Evolutionary conservation across 1,284 basidiomycete genomes (phyloP).

Genomic region (Peniophora sp.): DNA sequence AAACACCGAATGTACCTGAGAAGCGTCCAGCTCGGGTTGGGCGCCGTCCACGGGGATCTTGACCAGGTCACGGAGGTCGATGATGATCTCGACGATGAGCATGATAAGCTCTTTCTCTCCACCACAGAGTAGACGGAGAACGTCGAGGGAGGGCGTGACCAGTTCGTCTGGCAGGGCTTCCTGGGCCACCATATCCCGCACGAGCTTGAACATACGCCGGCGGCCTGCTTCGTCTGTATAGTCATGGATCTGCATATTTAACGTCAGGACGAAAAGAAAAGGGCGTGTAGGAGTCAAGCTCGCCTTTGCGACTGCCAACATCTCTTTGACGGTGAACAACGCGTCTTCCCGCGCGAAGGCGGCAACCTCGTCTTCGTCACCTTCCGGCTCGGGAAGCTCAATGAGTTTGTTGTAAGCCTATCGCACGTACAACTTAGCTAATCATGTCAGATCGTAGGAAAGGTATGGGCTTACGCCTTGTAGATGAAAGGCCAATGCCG

Average conservation of each 20-base stretch:
- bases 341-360: conserved; percentile 20
- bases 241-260: conserved; percentile 75
- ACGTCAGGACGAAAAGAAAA: conserved; percentile 44
- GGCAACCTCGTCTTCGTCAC: conserved; percentile 32
- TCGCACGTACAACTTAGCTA: too few species aligned
- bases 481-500: conserved; percentile 80
- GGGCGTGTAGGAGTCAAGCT: too few species aligned
- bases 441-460: too few species aligned
- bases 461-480: conserved; percentile 31
- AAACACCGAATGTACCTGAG: too few species aligned
- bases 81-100: conserved; percentile 89
- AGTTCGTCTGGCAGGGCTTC: conserved; percentile 72
- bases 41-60: conserved; percentile 21
- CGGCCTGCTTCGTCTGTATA: conserved; percentile 94
- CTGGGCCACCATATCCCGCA: conserved; percentile 85
- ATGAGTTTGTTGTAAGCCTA: conserved; percentile 68
- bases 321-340: conserved; percentile 3
- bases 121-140: conserved; percentile 77
- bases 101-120: conserved; percentile 89
- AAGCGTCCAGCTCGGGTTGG: too few species aligned
- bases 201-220: conserved; percentile 84
- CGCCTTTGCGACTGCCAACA: not conserved
- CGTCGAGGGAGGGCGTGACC: conserved; percentile 79
- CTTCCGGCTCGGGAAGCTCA: conserved; percentile 32
- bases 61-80: conserved; percentile 70